Evolutionary conservation across 192 early-diverging fungal genomes (phyloP).

Genomic region (Spizellomyces sp.): DNA sequence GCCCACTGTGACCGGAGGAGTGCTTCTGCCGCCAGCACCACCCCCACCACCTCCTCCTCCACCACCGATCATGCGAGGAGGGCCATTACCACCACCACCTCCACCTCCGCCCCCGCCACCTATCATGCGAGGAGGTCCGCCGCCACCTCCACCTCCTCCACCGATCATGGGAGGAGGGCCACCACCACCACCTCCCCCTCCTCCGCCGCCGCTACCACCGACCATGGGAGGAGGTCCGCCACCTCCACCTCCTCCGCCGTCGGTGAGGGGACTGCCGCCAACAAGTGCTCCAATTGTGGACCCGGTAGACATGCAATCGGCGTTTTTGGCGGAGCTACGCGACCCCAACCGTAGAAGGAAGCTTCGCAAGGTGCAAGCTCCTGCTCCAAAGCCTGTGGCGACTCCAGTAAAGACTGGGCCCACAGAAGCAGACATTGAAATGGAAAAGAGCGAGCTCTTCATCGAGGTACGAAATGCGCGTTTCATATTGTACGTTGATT

Average conservation of each 20-base stretch:
- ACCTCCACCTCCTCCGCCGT: conserved; percentile 36
- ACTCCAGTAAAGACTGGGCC: conserved; percentile 7
- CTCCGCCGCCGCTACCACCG: conserved; percentile 21
- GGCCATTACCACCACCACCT: conserved; percentile 16
- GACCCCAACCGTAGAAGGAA: conserved; percentile 37
- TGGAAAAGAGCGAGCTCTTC: conserved; percentile 46
- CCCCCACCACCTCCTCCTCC: conserved; percentile 34
- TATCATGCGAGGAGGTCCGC: conserved; percentile 12
- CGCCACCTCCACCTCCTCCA: conserved; percentile 38
- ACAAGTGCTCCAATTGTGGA: conserved; percentile 27
- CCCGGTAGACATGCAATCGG: conserved; percentile 27
- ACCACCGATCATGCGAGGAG: conserved; percentile 4
- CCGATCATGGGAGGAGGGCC: conserved; percentile 13
- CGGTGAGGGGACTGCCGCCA: conserved; percentile 5
- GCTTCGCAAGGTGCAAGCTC: conserved; percentile 35
- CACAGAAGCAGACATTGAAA: conserved; percentile 17
- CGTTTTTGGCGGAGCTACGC: conserved; percentile 33
- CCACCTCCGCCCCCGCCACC: conserved; percentile 23
- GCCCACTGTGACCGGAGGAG: neutral
- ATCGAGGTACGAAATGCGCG: conserved; percentile 35
- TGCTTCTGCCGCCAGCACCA: neutral
- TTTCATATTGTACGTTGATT: neutral
- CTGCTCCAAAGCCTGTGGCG: conserved; percentile 2
- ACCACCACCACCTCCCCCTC: conserved; percentile 29
- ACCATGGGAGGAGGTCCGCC: conserved; percentile 18